A percentile compares a stretch with the other conserved stretches of the same genome.
Conservation (phyloP, 2,329 filamentous ascomycete species). For the Colletotrichum sublineola region DNA sequence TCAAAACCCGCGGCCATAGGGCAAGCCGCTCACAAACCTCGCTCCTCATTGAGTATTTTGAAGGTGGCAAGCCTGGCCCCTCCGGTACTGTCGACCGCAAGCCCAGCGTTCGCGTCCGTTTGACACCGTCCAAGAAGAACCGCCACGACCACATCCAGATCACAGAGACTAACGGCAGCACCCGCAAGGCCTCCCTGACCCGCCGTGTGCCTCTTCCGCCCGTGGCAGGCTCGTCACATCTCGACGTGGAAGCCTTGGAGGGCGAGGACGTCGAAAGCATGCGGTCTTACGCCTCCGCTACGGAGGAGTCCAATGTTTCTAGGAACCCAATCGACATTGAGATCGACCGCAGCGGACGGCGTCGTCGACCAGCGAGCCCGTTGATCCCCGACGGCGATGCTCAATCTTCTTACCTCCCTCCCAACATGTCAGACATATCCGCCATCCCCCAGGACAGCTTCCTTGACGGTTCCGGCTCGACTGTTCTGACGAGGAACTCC, state of each 20-base stretch:
- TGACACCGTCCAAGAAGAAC: slow-evolving; percentile 82
- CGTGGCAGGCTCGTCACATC: slow-evolving; percentile 55
- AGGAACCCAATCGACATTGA: slow-evolving; percentile 90
- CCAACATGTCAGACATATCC: slow-evolving; percentile 87
- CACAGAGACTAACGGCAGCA: slow-evolving; percentile 78
- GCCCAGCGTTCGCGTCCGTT: slow-evolving; percentile 83
- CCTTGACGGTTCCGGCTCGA: slow-evolving; percentile 66
- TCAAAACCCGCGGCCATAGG: slow-evolving; percentile 79
- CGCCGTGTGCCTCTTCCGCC: slow-evolving; percentile 68
- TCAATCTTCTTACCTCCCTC: slow-evolving; percentile 72
- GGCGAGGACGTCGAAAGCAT: slow-evolving; percentile 75
- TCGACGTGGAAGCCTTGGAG: slow-evolving; percentile 59
- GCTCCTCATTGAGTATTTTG: slow-evolving; percentile 94
- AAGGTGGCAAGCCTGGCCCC: slow-evolving; percentile 75
- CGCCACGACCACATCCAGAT: slow-evolving; percentile 86
- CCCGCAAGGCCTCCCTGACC: slow-evolving; percentile 73
- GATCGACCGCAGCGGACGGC: slow-evolving; percentile 71
- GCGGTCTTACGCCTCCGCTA: slow-evolving; percentile 82
- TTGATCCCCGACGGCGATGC: slow-evolving; percentile 70
- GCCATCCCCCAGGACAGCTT: slow-evolving; percentile 75
- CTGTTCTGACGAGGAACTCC: slow-evolving; percentile 50
- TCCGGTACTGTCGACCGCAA: slow-evolving; percentile 72
- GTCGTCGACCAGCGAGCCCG: slow-evolving; percentile 76
- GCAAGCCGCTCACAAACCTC: slow-evolving; percentile 83
- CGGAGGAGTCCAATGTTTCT: slow-evolving; percentile 83